phyloP scores from a whole-genome alignment of 1,139 yeast species.

The Candida sp. region DNA sequence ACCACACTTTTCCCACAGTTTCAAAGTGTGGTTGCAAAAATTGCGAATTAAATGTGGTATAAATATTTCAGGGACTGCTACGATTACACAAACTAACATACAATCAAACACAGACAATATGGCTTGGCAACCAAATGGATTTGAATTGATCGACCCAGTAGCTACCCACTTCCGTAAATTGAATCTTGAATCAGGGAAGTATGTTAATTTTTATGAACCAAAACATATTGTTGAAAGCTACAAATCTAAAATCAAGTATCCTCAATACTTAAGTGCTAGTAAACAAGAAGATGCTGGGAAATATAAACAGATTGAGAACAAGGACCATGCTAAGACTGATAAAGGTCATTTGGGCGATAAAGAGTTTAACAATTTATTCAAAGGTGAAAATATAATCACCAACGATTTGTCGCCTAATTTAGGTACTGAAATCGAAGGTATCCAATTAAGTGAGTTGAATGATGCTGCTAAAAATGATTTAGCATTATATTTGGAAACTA shows the following conservation, averaged over 20 bases:
- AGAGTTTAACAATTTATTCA: conserved; percentile 21
- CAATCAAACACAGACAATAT: neutral
- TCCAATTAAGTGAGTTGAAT: conserved; percentile 27
- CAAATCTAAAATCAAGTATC: conserved; percentile 17
- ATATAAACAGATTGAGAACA: conserved; percentile 16
- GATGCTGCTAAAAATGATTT: conserved; percentile 30
- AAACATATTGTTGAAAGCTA: conserved; percentile 10
- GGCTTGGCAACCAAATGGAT: neutral
- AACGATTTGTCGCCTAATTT: conserved; percentile 27
- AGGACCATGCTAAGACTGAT: conserved; percentile 19
- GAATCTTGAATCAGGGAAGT: neutral
- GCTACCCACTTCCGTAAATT: conserved; percentile 1
- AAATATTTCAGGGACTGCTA: neutral
- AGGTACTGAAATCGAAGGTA: conserved; percentile 29
- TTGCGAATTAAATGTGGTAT: neutral
- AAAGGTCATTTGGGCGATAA: conserved; percentile 28
- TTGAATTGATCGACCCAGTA: neutral
- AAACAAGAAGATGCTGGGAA: conserved; percentile 17
- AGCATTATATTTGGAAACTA: conserved; percentile 26
- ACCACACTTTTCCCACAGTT: neutral
- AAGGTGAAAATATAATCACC: conserved; percentile 11
- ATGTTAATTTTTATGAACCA: neutral
- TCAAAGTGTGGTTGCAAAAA: neutral
- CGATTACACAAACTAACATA: no score
- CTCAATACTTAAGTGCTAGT: conserved; percentile 17